A percentile compares a stretch with the other conserved stretches of the same genome.
These are phyloP conservation scores for Termitomyces sp. DNA, from an alignment of 768 basidiomycete species.

Conservation along the genomic window DNA sequence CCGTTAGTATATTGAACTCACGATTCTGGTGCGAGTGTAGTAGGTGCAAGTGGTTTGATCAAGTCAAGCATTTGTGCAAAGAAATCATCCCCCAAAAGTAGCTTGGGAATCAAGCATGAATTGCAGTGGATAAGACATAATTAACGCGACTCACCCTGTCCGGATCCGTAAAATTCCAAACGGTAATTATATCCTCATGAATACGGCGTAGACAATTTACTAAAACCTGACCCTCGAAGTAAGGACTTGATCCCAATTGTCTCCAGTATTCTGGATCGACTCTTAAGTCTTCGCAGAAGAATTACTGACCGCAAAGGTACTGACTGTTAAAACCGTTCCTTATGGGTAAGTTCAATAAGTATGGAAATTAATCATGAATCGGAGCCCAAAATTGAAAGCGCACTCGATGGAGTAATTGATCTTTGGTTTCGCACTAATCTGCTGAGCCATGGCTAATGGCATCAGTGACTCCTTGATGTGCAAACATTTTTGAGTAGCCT, in stretches of 20 bases:
- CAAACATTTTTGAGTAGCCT: constrained; percentile 4
- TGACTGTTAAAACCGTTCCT: constrained; percentile 1
- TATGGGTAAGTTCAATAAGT: neutral
- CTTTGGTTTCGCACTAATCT: constrained; percentile 4
- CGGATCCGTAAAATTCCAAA: constrained; percentile 3
- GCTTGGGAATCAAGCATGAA: neutral
- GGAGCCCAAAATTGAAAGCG: neutral
- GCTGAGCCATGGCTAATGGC: constrained; percentile 7
- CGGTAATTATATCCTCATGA: neutral
- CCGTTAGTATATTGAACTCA: neutral
- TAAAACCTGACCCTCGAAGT: neutral
- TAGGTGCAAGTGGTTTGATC: neutral
- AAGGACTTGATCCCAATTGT: neutral
- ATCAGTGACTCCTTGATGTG: constrained; percentile 4
- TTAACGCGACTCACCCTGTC: neutral
- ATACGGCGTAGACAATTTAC: neutral
- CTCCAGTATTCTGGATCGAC: neutral
- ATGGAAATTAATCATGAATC: neutral
- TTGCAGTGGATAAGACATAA: neutral
- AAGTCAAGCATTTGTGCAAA: constrained; percentile 1
- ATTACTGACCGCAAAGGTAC: neutral
- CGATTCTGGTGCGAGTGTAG: neutral
- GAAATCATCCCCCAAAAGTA: neutral
- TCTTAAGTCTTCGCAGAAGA: neutral
- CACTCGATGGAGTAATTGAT: constrained; percentile 5